Conservation (phyloP, 805 yeast genomes). For the Hanseniaspora meyeri region DNA sequence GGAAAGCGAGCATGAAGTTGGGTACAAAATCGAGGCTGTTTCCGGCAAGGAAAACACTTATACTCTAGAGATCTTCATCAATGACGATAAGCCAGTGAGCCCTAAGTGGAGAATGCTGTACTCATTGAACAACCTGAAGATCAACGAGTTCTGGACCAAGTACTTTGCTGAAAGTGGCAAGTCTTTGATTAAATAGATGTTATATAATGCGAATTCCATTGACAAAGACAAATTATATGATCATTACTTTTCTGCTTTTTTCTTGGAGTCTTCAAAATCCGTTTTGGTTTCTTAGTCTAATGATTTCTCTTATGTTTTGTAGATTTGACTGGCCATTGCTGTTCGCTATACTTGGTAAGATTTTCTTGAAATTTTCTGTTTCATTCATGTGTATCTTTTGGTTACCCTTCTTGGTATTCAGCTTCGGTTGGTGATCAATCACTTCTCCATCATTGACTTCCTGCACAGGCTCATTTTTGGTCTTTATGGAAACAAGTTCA, state of each 20-base stretch:
- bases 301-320: conserved; percentile 50
- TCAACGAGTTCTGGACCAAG: conserved; percentile 2
- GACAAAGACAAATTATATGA: neutral
- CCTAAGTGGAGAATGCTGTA: conserved; percentile 13
- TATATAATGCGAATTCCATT: neutral
- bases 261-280: neutral
- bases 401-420: conserved; percentile 42
- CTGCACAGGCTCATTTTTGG: conserved; percentile 4
- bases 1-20: conserved; percentile 8
- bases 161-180: conserved; percentile 1
- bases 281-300: conserved; percentile 27
- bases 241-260: neutral
- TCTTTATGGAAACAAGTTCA: conserved; percentile 7
- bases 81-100: conserved; percentile 13
- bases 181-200: neutral
- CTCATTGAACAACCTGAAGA: conserved; percentile 11
- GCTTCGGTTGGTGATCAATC: conserved; percentile 38
- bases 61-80: neutral
- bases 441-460: neutral
- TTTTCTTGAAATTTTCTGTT: conserved; percentile 43
- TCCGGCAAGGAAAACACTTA: conserved; percentile 14
- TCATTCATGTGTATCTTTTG: conserved; percentile 47
- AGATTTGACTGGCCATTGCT: conserved; percentile 42
- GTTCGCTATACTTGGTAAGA: conserved; percentile 30
- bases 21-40: conserved; percentile 20